Base-by-base conservation (phyloP, 345 rosid species). In the Carallia brachiata region DNA sequence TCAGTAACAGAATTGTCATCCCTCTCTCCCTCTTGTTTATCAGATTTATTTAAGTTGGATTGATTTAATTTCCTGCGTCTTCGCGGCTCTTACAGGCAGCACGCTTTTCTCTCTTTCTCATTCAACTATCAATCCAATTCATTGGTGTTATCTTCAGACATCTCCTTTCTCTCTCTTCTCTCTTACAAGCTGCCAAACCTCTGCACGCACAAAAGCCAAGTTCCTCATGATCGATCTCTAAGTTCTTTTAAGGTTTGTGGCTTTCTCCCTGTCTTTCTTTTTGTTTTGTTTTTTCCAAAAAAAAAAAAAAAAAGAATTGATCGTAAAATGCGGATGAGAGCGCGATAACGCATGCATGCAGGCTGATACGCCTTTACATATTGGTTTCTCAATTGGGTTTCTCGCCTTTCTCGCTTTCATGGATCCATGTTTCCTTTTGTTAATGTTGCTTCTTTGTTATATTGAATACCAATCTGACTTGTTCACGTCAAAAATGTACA, bases 81-180 rank as follows among this genome's bases (percentile, higher is more conserved):
- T 74, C 53, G 70, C 78, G 78, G 70, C 64, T 30, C 60, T 64
- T 59, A 75, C 18, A 34, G 73, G 78, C 73, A 63, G 27, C 64
- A 69, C 74, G 78, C 62, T 69, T 70, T 75, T 69, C 74, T 70
- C 78, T 75, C 78, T 36, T 62, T 60, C 62, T 52, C 52, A 28
- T 73, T 62, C 66, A 5, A 19, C 57, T 19, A 62, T 52, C 61
- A 34, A n/a, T 6, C 62, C 30, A 32, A 18, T 62, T 31, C 36
- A 30, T 52, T 27, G 47, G 30, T 47, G 7, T 44, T 28, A 36
- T 40, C 52, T 40, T 50, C 31, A 18, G 7, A 17, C 64, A 7
- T 61, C 52, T 9, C 36, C 37, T 28, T 19, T 68, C 68, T 74
- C 63, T 67, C 23, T 39, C 63, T n/a, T 15, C 31, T 31, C 56